Base-by-base conservation (phyloP, 495 filamentous ascomycete species). In the Pyrenula massariospora region DNA sequence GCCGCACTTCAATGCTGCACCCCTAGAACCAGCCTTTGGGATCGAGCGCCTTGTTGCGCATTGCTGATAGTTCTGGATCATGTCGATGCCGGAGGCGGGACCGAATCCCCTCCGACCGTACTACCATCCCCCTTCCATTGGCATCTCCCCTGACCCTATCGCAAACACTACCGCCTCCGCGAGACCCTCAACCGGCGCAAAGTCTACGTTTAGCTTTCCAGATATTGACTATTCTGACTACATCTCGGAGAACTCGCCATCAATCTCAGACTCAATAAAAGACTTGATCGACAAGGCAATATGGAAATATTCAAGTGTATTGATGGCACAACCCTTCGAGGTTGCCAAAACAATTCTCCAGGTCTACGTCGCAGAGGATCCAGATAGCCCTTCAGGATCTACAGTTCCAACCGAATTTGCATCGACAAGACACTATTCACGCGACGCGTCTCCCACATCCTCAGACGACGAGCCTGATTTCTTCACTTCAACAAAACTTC, bases 291-390 rank as follows among this genome's bases (percentile, higher is more conserved):
- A 96, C 65, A 83, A 89, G 62, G 82, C 91, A 53, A 59, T 91
- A 66, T 88, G 89, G 77, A 91, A 89, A 63, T 98, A 98, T 68
- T 83, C 80, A 25, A 84, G 83, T 58, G 80, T 93, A 19, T 65
- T 96, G 60, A 80, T 94, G 59, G 83, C 88, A n/a, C 93, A 97
- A 67, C 93, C 93, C 21, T 96, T 97, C 67, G 91, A 96, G 70
- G 90, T 96, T 56, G 89, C 92, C 62, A 97, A 96, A 81, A 94
- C 82, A 2, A 77, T 97, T 52, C 68, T 97, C 63, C 93, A 98
- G 71, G 84, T 89, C 48, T 83, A 85, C 65, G 69, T 79, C 36
- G 73, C 62, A 19, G 65, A 64, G 25, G 54, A 64, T 57, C 63
- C 62, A 48, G 65, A 67, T 25, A 72, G 68, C 50, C 65, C 66